Evolutionary conservation across 345 rosid genomes (phyloP).

Genomic region (Carallia pectinifolia): DNA sequence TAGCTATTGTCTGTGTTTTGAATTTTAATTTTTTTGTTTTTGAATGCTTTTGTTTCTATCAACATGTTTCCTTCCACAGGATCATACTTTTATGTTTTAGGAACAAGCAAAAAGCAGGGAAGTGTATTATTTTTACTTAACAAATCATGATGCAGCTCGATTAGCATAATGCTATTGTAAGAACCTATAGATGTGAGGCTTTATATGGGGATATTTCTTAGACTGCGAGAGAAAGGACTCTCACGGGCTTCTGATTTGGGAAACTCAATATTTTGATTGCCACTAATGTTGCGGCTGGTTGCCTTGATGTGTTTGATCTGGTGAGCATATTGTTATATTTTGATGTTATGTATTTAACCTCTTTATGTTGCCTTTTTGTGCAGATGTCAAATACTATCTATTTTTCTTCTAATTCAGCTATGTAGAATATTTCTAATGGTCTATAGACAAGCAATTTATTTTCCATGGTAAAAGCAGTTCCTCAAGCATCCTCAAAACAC

Average conservation of each 20-base stretch:
- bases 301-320: slow-evolving; percentile 97
- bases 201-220: slow-evolving; percentile 97
- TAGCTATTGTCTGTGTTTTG: not conserved
- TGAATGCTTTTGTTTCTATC: not conserved
- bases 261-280: slow-evolving; percentile 80
- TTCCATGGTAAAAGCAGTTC: too few relatives aligned
- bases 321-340: slow-evolving; percentile 44
- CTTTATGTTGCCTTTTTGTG: too few relatives aligned
- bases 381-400: too few relatives aligned
- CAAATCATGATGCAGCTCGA: slow-evolving; percentile 91
- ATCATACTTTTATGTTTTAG: slow-evolving; percentile 34
- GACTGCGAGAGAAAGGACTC: slow-evolving; percentile 81
- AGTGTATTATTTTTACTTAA: slow-evolving; percentile 91
- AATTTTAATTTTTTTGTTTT: not conserved
- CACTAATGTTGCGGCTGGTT: slow-evolving; percentile 99
- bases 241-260: slow-evolving; percentile 81
- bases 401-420: too few relatives aligned
- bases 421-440: too few relatives aligned
- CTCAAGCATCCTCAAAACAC: too few relatives aligned
- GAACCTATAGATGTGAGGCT: slow-evolving; percentile 71
- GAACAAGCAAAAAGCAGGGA: slow-evolving; percentile 97
- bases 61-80: slow-evolving; percentile 7
- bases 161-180: slow-evolving; percentile 73
- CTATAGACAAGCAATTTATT: too few relatives aligned
- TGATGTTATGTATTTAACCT: too few relatives aligned